Conservation (phyloP, 1,284 basidiomycete species). For the Moesziomyces sp. region DNA sequence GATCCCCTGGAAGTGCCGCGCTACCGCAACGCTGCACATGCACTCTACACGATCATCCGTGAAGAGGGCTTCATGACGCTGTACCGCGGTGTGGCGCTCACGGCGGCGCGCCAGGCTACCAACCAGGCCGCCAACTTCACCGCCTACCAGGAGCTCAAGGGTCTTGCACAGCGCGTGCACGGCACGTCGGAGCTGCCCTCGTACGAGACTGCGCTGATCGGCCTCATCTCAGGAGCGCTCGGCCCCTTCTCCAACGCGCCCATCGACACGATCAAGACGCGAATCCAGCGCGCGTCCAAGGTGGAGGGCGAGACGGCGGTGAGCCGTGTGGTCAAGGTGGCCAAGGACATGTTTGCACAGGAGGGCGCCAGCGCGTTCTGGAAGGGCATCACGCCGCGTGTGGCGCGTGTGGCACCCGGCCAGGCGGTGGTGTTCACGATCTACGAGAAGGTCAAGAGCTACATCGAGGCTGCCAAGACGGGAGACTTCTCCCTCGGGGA, state of each 20-base stretch:
- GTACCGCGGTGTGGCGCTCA: conserved; percentile 90
- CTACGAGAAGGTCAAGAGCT: conserved; percentile 67
- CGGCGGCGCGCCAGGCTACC: conserved; percentile 94
- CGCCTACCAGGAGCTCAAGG: conserved; percentile 96
- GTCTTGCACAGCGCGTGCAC: conserved; percentile 79
- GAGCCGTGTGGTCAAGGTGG: conserved; percentile 80
- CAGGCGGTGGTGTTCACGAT: conserved; percentile 72
- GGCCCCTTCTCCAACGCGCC: conserved; percentile 95
- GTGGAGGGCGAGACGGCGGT: conserved; percentile 80
- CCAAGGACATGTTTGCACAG: conserved; percentile 88
- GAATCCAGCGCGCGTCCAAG: conserved; percentile 81
- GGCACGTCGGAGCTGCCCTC: conserved; percentile 76
- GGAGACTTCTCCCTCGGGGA: conserved; percentile 58
- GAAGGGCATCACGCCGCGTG: conserved; percentile 88
- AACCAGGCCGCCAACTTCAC: conserved; percentile 99
- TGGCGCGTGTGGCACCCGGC: conserved; percentile 89
- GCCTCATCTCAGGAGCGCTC: conserved; percentile 95
- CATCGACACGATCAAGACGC: conserved; percentile 96
- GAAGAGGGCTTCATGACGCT: conserved; percentile 89
- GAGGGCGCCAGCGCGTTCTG: conserved; percentile 90
- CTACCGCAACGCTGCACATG: conserved; percentile 96
- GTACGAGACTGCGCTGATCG: conserved; percentile 87
- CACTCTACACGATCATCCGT: conserved; percentile 91
- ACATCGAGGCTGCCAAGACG: conserved; percentile 61
- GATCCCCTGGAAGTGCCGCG: conserved; percentile 93